A percentile compares a stretch with the other conserved stretches of the same genome.
Conservation (phyloP, 1,284 basidiomycete species). For the Anthracocystis walkeri region DNA sequence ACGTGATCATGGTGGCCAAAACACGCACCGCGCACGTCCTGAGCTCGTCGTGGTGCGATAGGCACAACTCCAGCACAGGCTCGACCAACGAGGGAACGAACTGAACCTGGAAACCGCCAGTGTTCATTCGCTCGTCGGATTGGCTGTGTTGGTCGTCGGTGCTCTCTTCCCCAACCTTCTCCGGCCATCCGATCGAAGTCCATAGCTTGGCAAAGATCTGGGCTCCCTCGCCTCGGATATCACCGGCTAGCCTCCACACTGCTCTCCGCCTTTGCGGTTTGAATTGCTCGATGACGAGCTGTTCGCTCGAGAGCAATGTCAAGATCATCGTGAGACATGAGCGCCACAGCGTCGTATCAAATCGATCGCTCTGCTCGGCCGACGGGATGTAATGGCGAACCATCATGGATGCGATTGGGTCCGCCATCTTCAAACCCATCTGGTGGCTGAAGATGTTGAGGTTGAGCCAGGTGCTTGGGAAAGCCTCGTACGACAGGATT, state of each 20-base stretch:
- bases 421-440: slow-evolving; percentile 87
- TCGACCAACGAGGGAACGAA: slow-evolving; percentile 82
- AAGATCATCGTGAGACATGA: slow-evolving; percentile 85
- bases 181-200: slow-evolving; percentile 77
- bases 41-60: slow-evolving; percentile 92
- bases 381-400: slow-evolving; percentile 84
- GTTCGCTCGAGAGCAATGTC: slow-evolving; percentile 86
- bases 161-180: slow-evolving; percentile 21
- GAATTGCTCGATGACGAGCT: slow-evolving; percentile 92
- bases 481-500: slow-evolving; percentile 87
- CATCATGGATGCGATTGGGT: slow-evolving; percentile 81
- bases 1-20: slow-evolving; percentile 94
- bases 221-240: slow-evolving; percentile 91
- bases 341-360: slow-evolving; percentile 84
- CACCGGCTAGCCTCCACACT: slow-evolving; percentile 94
- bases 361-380: slow-evolving; percentile 74
- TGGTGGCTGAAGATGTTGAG: slow-evolving; percentile 90
- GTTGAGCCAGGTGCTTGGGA: slow-evolving; percentile 91
- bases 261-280: slow-evolving; percentile 91
- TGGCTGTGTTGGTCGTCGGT: slow-evolving; percentile 27
- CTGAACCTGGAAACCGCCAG: slow-evolving; percentile 67
- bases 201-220: slow-evolving; percentile 85
- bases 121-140: slow-evolving; percentile 56
- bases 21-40: slow-evolving; percentile 87
- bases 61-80: slow-evolving; percentile 88